Conservation (phyloP, 2,329 filamentous ascomycete species). For the Didymella pinodella region DNA sequence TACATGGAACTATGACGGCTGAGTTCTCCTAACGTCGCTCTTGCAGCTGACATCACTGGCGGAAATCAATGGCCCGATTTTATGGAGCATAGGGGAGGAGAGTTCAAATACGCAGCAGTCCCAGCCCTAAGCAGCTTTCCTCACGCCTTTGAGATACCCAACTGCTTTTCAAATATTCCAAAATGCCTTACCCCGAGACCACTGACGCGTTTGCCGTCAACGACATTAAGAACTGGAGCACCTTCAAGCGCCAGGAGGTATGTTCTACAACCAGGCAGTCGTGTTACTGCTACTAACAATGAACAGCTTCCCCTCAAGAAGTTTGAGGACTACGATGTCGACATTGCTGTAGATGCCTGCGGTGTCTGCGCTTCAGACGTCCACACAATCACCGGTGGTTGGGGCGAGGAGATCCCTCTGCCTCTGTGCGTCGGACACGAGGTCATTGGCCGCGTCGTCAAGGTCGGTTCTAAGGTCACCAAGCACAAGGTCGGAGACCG, state of each 20-base stretch:
- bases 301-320: conserved; percentile 79
- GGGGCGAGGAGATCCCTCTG: conserved; percentile 67
- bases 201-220: conserved; percentile 59
- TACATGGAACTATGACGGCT: conserved; percentile 24
- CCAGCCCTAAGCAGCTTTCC: conserved; percentile 31
- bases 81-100: conserved; percentile 28
- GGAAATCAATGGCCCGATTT: conserved; percentile 38
- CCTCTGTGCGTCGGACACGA: conserved; percentile 74
- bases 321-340: conserved; percentile 86
- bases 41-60: conserved; percentile 47
- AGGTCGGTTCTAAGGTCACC: conserved; percentile 60
- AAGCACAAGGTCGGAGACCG: conserved; percentile 56
- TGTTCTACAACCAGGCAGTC: conserved; percentile 19
- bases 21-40: conserved; percentile 21
- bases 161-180: conserved; percentile 27
- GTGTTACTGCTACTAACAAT: conserved; percentile 21
- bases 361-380: conserved; percentile 60
- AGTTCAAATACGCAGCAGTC: conserved; percentile 41
- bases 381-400: conserved; percentile 64
- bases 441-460: conserved; percentile 59
- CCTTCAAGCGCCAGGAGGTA: conserved; percentile 66
- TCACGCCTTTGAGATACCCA: conserved; percentile 12
- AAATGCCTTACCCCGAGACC: conserved; percentile 61
- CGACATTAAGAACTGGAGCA: conserved; percentile 67
- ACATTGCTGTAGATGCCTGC: conserved; percentile 78